phyloP scores from a whole-genome alignment of 441 rosid species.

The Populus hybrid region DNA sequence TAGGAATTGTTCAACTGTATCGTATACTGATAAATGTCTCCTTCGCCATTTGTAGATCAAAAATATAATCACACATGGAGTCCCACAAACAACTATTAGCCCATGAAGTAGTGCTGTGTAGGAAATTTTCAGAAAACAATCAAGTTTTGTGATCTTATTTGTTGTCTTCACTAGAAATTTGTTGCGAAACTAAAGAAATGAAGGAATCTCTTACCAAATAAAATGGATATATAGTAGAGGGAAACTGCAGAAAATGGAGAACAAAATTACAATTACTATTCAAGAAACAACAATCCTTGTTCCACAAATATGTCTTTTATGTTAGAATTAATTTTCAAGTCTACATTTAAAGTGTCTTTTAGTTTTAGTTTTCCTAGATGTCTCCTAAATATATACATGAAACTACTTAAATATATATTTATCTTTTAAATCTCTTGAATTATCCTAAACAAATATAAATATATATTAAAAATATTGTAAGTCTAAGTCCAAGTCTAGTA shows the following conservation, averaged over 20 bases:
- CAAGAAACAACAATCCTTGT: neutral
- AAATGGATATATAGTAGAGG: accelerated
- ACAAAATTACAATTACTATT: neutral
- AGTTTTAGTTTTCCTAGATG: no score
- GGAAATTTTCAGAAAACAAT: neutral
- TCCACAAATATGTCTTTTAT: neutral
- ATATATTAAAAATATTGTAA: no score
- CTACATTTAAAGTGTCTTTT: no score
- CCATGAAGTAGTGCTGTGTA: neutral
- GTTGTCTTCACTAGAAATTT: no score
- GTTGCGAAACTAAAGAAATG: no score
- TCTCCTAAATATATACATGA: no score
- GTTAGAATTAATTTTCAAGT: no score
- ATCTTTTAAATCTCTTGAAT: no score
- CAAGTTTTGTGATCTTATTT: neutral
- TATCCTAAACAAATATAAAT: no score
- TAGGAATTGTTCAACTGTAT: neutral
- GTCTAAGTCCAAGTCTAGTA: no score
- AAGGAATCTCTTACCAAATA: no score
- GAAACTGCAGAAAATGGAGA: neutral
- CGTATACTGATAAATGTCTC: neutral
- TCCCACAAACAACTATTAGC: neutral
- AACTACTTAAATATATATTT: no score
- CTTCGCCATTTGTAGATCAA: neutral
- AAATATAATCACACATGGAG: neutral